A percentile compares a stretch with the other conserved stretches of the same genome.
Conservation (phyloP, 768 basidiomycete species). For the Lactarius sanguifluus region DNA sequence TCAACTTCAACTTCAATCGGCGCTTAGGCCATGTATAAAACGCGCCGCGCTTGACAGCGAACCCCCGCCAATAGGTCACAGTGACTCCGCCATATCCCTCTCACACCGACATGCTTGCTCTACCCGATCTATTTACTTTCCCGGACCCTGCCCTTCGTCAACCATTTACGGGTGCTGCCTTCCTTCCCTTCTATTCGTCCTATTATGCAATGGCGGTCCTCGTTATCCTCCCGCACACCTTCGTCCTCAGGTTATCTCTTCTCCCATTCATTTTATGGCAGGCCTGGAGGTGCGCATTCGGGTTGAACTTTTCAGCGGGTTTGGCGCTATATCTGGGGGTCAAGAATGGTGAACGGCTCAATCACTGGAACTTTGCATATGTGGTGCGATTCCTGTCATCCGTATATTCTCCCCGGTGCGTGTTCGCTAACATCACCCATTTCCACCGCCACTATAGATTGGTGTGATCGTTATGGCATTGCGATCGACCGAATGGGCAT, state of each 20-base stretch:
- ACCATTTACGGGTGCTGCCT: slow-evolving; percentile 13
- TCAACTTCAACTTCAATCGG: too few species aligned
- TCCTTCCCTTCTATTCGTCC: slow-evolving; percentile 11
- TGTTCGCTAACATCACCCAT: background rate
- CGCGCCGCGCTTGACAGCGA: too few species aligned
- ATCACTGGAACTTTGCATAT: slow-evolving; percentile 15
- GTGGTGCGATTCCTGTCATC: slow-evolving; percentile 11
- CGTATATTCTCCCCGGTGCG: background rate
- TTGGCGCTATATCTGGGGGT: background rate
- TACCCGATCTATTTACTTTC: background rate
- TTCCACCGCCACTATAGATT: slow-evolving; percentile 1
- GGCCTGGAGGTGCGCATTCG: slow-evolving; percentile 7
- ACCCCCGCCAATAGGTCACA: background rate
- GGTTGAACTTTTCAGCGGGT: slow-evolving; percentile 7
- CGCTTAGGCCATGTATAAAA: too few species aligned
- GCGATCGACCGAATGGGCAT: slow-evolving; percentile 21
- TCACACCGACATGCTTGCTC: background rate
- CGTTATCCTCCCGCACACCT: slow-evolving; percentile 17
- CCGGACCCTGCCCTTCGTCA: slow-evolving; percentile 19
- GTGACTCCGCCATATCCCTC: background rate
- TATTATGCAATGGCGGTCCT: slow-evolving; percentile 15
- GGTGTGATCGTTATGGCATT: background rate
- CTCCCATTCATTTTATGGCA: slow-evolving; percentile 13
- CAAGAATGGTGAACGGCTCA: slow-evolving; percentile 1
- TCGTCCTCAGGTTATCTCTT: slow-evolving; percentile 7